Base-by-base conservation (phyloP, 208 protist species). In the Trypanosoma theileri region DNA sequence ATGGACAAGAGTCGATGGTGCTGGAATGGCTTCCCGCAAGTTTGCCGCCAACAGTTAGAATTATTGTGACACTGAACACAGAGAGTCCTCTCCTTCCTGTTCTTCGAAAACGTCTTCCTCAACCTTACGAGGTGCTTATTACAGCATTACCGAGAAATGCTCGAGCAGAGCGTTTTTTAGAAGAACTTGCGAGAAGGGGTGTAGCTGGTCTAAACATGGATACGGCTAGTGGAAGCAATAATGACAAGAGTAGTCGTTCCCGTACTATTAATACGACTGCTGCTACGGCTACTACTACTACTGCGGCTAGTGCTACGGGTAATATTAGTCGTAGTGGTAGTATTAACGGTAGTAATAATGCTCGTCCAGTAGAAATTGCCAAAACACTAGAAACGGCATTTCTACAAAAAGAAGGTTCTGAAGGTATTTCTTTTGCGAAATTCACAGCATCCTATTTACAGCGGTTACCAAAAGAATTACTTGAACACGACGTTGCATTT, bases 111-210 rank as follows among this genome's bases (percentile, higher is more conserved):
- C 86, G 87, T 53, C 64, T 80, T 45, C 90, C 87, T 16, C 87
- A 93, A 69, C 90, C 90, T n/a, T 91, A 85, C 65, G 90, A 93
- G 66, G 80, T 79, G 40, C 77, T 93, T 28, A 84, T 88, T 58
- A 74, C 79, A 2, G 79, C 85, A n/a, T 69, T 90, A 46, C 75
- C 71, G 42, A 83, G 82, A 65, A 35, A 77, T 17, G 76, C 77
- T 52, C 74, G 77, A 10, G 69, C 83, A 22, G 72, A 79, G 14
- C 55, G 91, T 46, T 85, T 90, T 64, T 8, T 68, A 63, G 66
- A 80, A 22, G 40, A 44, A 14, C 60, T 74, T 40, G 59, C 85
- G 50, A 26, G 58, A 12, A 16, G 85, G 71, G 57, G 58, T 83
- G 54, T 79, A 78, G 28, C 54, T 54, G 60, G 26, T 54, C 4